Evolutionary conservation across 1,284 basidiomycete species (phyloP).

Genomic region (Heterobasidion parviporum): DNA sequence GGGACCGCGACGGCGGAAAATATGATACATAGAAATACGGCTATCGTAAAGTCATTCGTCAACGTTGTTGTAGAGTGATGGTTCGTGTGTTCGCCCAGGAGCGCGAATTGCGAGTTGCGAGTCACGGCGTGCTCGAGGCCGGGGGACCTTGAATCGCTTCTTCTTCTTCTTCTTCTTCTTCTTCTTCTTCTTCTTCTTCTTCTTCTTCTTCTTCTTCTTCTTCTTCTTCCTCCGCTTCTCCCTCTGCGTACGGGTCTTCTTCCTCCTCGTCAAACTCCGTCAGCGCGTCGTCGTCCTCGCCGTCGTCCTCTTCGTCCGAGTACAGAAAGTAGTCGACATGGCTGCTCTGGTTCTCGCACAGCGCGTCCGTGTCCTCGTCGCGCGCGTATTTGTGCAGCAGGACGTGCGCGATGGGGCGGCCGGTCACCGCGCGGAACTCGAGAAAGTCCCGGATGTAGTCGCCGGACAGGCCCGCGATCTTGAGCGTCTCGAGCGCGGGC

Average conservation of each 20-base stretch:
- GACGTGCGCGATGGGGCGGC: constrained; percentile 14
- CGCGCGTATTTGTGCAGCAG: constrained; percentile 15
- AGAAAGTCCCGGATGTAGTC: constrained; percentile 12
- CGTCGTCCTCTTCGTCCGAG: constrained; percentile 3
- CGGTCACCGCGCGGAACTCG: constrained; percentile 11
- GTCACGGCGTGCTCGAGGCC: too few relatives aligned
- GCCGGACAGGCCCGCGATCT: constrained; percentile 15
- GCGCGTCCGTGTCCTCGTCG: constrained; percentile 13
- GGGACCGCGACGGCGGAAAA: too few relatives aligned
- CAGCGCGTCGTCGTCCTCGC: neutral
- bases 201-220: neutral
- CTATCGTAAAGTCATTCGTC: too few relatives aligned
- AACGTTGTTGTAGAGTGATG: too few relatives aligned
- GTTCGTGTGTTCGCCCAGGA: neutral
- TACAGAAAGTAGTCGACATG: neutral
- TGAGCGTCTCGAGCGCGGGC: constrained; percentile 16
- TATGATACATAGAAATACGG: too few relatives aligned
- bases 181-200: neutral
- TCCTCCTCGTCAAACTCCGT: neutral
- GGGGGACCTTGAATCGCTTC: neutral
- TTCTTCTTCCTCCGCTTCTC: neutral
- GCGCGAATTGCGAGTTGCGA: neutral
- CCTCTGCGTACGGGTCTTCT: neutral
- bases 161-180: neutral
- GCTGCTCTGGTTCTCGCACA: neutral